Conservation (phyloP, 306 rosid genomes). For the Cucumis melo region DNA sequence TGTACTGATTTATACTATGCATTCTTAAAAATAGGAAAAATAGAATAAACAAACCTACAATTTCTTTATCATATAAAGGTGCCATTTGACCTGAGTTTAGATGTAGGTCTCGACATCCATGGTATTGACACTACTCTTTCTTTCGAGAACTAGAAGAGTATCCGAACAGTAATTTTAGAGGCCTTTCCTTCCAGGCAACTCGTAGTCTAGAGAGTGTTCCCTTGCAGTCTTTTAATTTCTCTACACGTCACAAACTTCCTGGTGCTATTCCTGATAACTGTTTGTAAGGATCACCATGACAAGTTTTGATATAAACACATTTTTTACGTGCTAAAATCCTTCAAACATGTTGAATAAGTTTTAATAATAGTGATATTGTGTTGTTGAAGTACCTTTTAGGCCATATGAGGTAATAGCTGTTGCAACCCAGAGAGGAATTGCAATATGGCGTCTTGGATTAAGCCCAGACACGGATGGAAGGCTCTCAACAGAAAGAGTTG, state of each 20-base stretch:
- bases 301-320: background rate
- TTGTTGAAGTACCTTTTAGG: constrained; percentile 28
- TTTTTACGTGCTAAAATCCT: background rate
- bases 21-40: background rate
- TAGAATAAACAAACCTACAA: background rate
- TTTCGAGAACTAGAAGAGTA: background rate
- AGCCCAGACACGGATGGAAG: constrained; percentile 61
- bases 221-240: background rate
- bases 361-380: background rate
- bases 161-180: background rate
- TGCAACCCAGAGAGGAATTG: constrained; percentile 59
- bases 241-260: background rate
- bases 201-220: background rate
- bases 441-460: constrained; percentile 80
- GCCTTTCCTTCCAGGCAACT: background rate
- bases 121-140: background rate
- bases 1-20: background rate
- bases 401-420: constrained; percentile 67
- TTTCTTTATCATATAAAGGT: background rate
- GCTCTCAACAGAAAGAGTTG: constrained; percentile 61
- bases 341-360: background rate
- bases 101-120: background rate
- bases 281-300: background rate
- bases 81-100: background rate
- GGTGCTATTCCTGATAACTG: background rate